A percentile compares a stretch with the other conserved stretches of the same genome.
Conservation (phyloP, 1,284 basidiomycete species). For the Hymenochaete sp. region DNA sequence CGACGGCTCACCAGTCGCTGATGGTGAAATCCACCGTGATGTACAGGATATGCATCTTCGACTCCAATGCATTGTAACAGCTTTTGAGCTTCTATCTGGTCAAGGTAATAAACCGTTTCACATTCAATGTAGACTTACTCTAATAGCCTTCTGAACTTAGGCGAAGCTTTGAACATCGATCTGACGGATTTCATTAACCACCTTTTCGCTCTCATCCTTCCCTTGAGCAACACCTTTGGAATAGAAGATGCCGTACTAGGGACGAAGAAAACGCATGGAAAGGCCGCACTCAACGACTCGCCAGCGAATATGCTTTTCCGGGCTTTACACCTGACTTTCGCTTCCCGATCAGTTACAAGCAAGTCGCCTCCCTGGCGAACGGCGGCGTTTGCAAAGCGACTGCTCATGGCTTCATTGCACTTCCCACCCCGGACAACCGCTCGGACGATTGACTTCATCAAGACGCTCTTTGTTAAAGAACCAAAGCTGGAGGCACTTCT, state of each 20-base stretch:
- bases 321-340: slow-evolving; percentile 74
- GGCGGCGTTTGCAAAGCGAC: slow-evolving; percentile 88
- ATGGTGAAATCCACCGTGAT: slow-evolving; percentile 23
- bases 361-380: slow-evolving; percentile 66
- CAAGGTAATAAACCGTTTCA: slow-evolving; percentile 56
- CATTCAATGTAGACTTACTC: not conserved
- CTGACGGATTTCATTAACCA: slow-evolving; percentile 80
- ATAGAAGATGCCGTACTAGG: slow-evolving; percentile 33
- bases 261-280: slow-evolving; percentile 12
- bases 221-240: slow-evolving; percentile 45
- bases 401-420: slow-evolving; percentile 70
- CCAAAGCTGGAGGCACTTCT: slow-evolving; percentile 77
- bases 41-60: slow-evolving; percentile 48
- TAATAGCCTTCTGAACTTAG: slow-evolving; percentile 31
- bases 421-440: slow-evolving; percentile 65
- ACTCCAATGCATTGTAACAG: slow-evolving; percentile 86
- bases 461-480: slow-evolving; percentile 65
- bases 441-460: slow-evolving; percentile 67
- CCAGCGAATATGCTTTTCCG: slow-evolving; percentile 78
- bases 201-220: slow-evolving; percentile 63
- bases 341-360: slow-evolving; percentile 47
- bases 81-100: slow-evolving; percentile 91
- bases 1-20: slow-evolving; percentile 36
- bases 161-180: slow-evolving; percentile 94
- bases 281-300: slow-evolving; percentile 26